These are phyloP conservation scores for Candida awuae DNA, from an alignment of 805 yeast species.

Conservation along the genomic window DNA sequence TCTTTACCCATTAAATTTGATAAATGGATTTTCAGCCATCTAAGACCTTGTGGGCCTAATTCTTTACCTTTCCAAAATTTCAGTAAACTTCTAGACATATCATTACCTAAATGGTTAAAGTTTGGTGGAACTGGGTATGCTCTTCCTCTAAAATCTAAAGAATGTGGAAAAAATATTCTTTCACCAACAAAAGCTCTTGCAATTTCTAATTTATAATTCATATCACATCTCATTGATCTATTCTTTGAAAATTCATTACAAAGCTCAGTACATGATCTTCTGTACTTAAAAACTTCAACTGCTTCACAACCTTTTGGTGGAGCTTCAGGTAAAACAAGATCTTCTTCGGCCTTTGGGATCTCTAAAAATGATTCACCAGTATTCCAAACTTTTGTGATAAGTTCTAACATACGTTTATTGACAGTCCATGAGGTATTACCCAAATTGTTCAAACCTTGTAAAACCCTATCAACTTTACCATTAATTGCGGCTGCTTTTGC, in stretches of 20 bases:
- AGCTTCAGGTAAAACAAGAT: slow-evolving; percentile 39
- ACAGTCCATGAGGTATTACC: slow-evolving; percentile 93
- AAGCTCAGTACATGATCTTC: slow-evolving; percentile 46
- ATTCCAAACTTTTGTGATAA: slow-evolving; percentile 80
- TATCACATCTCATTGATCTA: slow-evolving; percentile 87
- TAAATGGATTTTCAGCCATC: slow-evolving; percentile 70
- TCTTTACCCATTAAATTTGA: slow-evolving; percentile 71
- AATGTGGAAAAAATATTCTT: slow-evolving; percentile 70
- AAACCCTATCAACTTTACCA: slow-evolving; percentile 56
- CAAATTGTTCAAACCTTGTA: slow-evolving; percentile 74
- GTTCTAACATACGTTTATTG: slow-evolving; percentile 58
- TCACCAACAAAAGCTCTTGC: slow-evolving; percentile 89
- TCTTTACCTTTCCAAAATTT: slow-evolving; percentile 71
- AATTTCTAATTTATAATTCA: slow-evolving; percentile 87
- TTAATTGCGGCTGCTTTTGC: slow-evolving; percentile 74
- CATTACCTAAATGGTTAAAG: slow-evolving; percentile 75
- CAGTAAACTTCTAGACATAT: slow-evolving; percentile 63
- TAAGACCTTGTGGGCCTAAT: slow-evolving; percentile 55
- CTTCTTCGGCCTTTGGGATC: slow-evolving; percentile 49
- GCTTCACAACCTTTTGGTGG: slow-evolving; percentile 72
- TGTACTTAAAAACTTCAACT: slow-evolving; percentile 57
- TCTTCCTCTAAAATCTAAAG: slow-evolving; percentile 75
- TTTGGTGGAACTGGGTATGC: slow-evolving; percentile 78
- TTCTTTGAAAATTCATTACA: slow-evolving; percentile 55
- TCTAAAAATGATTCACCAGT: slow-evolving; percentile 67